Evolutionary conservation across 2,329 filamentous ascomycete genomes (phyloP), one percentile per base, ranked within the genome.

Genomic region (Coccinonectria pachysandricola): DNA sequence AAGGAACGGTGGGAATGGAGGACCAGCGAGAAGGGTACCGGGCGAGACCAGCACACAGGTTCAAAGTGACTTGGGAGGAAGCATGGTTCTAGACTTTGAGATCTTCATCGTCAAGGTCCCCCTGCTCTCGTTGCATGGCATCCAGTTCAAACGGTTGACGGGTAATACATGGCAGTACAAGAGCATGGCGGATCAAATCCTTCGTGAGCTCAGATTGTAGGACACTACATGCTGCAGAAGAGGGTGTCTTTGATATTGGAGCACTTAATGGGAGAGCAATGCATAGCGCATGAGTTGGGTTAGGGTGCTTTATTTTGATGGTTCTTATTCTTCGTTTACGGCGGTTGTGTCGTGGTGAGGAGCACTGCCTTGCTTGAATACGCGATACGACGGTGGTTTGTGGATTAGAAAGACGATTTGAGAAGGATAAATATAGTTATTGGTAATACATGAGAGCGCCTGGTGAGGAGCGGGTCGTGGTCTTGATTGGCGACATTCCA

Each of bases 81-180:
- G 75, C 54, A 78, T 93, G 69, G 68, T 83, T 19, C 63, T 96
- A 27, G 77, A 83, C 38, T 98, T 96, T 49, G 91, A 98, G 52
- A 94, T 96, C 37, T 77, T 95, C 42, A 91, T 98, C 42, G 91
- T 98, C 52, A 98, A 98, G 59, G 86, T 98, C 14, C 91, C 91
- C 8, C 63, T 98, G 26, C 75, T 98, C 34, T 86, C 81, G 21
- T 60, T 98, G 31, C 88, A 98, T 49, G 91, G 91, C 24, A 87
- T 98, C 35, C 91, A 96, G 54, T 98, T 98, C 64, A 98, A 98
- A 68, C 86, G 91, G 51, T 79, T 96, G 42, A 75, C 83, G 31
- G 88, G 91, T 18, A 88, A 92, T 33, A 96, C 91, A 32, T 96
- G 88, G 87, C 87, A 95, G 56, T 98, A 93, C 61, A 94, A 95